These are phyloP conservation scores for Oryza nivara DNA, from an alignment of 176 grass and related monocot species.

Conservation along the genomic window DNA sequence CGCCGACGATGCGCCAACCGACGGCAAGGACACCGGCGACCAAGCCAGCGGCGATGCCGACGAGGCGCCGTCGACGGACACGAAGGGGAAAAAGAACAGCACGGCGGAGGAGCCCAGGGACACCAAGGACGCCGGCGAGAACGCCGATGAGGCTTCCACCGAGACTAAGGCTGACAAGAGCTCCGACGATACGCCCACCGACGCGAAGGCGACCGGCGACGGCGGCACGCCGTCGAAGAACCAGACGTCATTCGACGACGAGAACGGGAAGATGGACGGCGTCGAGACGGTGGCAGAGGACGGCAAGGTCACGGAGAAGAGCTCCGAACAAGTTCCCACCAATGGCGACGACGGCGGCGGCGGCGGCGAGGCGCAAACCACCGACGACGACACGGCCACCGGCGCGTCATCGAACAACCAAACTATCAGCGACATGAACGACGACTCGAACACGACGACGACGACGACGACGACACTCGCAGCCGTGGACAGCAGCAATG, in stretches of 20 bases:
- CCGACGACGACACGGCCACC: conserved; percentile 20
- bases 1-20: conserved; percentile 7
- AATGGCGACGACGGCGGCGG: not conserved
- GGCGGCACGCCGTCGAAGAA: conserved; percentile 21
- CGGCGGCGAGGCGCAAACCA: conserved; percentile 12
- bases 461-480: not conserved
- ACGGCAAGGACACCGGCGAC: not conserved
- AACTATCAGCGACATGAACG: conserved; percentile 1
- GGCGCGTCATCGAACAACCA: conserved; percentile 15
- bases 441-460: not conserved
- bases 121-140: not conserved
- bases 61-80: not conserved
- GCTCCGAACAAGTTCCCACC: not conserved
- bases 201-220: not conserved
- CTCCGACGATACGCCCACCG: conserved; percentile 10
- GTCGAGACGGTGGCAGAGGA: conserved; percentile 33
- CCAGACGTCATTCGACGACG: conserved; percentile 39
- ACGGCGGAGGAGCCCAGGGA: conserved; percentile 8
- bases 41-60: not conserved
- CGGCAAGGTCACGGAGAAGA: not conserved
- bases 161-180: not conserved
- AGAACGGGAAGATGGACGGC: conserved; percentile 24
- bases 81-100: not conserved
- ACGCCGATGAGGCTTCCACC: not conserved
- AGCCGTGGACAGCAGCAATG: not conserved